A percentile compares a stretch with the other conserved stretches of the same genome.
Evolutionary conservation across 2,329 filamentous ascomycete species (phyloP).

Genomic region (Aspergillus uvarum): DNA sequence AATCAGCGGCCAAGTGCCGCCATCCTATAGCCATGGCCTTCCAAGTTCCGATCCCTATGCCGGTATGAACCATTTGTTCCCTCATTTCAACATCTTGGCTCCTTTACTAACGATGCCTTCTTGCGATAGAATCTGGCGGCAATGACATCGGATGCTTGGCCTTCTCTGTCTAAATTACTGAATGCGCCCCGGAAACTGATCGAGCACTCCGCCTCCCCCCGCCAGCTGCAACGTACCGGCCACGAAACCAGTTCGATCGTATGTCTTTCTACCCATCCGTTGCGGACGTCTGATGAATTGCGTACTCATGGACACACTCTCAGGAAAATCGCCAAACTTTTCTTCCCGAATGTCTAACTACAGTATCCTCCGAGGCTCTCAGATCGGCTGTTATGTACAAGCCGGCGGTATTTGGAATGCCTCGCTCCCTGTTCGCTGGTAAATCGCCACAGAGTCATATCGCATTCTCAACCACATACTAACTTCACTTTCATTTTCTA

Average conservation of each 20-base stretch:
- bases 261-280: conserved; percentile 13
- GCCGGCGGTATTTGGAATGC: conserved; percentile 19
- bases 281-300: background rate
- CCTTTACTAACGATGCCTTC: conserved; percentile 14
- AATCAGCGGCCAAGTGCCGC: conserved; percentile 41
- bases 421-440: conserved; percentile 24
- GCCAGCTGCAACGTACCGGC: conserved; percentile 16
- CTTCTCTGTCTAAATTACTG: conserved; percentile 43
- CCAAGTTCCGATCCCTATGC: conserved; percentile 49
- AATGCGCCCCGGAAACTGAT: conserved; percentile 37
- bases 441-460: background rate
- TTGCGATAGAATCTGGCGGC: conserved; percentile 46
- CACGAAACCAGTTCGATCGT: conserved; percentile 22
- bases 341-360: conserved; percentile 30
- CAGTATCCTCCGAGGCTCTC: conserved; percentile 27
- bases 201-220: conserved; percentile 22
- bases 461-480: background rate
- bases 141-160: conserved; percentile 46
- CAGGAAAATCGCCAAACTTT: conserved; percentile 16
- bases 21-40: conserved; percentile 50
- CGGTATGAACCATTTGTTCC: conserved; percentile 38
- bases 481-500: conserved; percentile 8
- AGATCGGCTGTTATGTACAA: conserved; percentile 20
- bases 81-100: background rate
- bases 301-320: background rate